Conservation (phyloP, 2,329 filamentous ascomycete genomes). For the Penicillium sp. region DNA sequence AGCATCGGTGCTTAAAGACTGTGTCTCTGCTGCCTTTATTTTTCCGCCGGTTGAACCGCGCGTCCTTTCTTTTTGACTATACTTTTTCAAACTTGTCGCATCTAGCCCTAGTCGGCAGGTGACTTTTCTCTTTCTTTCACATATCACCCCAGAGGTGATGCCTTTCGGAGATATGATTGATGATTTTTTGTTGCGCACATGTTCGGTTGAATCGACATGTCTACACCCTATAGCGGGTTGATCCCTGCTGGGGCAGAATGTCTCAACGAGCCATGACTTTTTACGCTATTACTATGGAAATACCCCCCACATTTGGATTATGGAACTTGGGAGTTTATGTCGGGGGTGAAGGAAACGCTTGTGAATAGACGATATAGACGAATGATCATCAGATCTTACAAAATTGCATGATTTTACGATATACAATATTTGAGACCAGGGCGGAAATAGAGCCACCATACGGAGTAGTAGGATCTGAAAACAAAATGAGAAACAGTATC, state of each 20-base stretch:
- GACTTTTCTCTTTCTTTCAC: not conserved
- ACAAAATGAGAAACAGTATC: too few relatives aligned
- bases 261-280: slow-evolving; percentile 10
- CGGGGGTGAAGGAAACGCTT: slow-evolving; percentile 1
- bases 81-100: not conserved
- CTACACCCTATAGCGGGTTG: slow-evolving; percentile 2
- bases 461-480: too few relatives aligned
- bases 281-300: slow-evolving; percentile 5
- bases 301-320: slow-evolving; percentile 3
- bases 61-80: slow-evolving; percentile 19
- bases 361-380: slow-evolving; percentile 7
- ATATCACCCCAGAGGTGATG: slow-evolving; percentile 1
- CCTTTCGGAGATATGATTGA: slow-evolving; percentile 4
- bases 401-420: slow-evolving; percentile 2
- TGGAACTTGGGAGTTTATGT: slow-evolving; percentile 3
- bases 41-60: slow-evolving; percentile 26
- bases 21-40: not conserved
- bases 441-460: too few relatives aligned
- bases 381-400: slow-evolving; percentile 7
- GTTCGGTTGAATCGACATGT: slow-evolving; percentile 13
- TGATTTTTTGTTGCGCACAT: slow-evolving; percentile 8
- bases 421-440: too few relatives aligned
- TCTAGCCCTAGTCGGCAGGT: slow-evolving; percentile 4
- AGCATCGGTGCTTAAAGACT: slow-evolving; percentile 31
- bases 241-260: slow-evolving; percentile 7